These are phyloP conservation scores for Elsinoe perseae DNA, from an alignment of 2,329 filamentous ascomycete species.

Conservation along the genomic window DNA sequence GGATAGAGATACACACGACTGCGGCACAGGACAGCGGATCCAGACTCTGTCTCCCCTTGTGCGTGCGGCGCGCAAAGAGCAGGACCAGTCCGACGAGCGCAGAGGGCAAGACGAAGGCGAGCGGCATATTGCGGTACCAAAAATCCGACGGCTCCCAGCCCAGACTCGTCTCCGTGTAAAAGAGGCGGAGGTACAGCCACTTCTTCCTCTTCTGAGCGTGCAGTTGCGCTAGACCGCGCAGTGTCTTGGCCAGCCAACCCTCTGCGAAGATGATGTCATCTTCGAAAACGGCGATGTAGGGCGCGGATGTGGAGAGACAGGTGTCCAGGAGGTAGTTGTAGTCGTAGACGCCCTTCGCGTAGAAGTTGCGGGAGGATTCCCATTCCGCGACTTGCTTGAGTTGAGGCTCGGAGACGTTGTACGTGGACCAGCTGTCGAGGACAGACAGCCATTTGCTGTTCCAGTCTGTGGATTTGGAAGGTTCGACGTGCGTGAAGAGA, in stretches of 20 bases:
- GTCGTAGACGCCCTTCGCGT: constrained; percentile 31
- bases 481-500: constrained; percentile 21
- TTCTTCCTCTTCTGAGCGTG: constrained; percentile 8
- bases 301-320: constrained; percentile 27
- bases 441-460: constrained; percentile 19
- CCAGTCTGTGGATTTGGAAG: constrained; percentile 19
- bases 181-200: constrained; percentile 31
- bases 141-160: constrained; percentile 22
- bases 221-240: constrained; percentile 11
- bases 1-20: constrained; percentile 13
- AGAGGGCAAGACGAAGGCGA: constrained; percentile 21
- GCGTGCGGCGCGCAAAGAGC: background rate
- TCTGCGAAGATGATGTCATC: constrained; percentile 33
- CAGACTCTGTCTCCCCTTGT: constrained; percentile 10
- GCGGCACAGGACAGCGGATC: constrained; percentile 13
- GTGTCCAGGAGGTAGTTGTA: constrained; percentile 27
- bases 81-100: constrained; percentile 3
- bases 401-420: constrained; percentile 17
- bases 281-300: constrained; percentile 33
- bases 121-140: constrained; percentile 17
- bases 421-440: constrained; percentile 17
- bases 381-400: constrained; percentile 23
- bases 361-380: constrained; percentile 25
- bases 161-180: constrained; percentile 29
- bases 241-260: constrained; percentile 31